Base-by-base conservation (phyloP, 805 yeast species). In the Candida michaelii region DNA sequence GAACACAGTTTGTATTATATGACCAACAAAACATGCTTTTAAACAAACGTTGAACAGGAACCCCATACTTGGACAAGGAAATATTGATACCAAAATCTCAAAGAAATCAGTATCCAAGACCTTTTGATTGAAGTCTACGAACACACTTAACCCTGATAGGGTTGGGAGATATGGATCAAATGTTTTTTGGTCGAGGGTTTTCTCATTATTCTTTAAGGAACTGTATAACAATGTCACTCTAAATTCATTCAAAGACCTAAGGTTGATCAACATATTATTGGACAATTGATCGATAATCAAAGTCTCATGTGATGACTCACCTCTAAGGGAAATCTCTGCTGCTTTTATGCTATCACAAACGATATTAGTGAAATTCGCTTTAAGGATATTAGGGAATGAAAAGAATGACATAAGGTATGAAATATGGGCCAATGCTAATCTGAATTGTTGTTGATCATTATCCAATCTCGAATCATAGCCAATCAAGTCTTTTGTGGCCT, bases 321-420 rank as follows among this genome's bases (percentile, higher is more conserved):
- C 87, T 45, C 95, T 67, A 23, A 82, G 56, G 0, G 84, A 64
- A 10, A 86, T 77, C 52, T 88, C 96, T 6, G 77, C 60, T 2
- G 86, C 76, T 42, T 79, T 78, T 15, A 85, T 74, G 0, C 86
- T 79, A 49, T 76, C 77, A 1, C 79, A 69, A 12, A 86, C 53
- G 3, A 77, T 48, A 30, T 53, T 53, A 4, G 61, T 54, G 2
- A 68, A 58, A 25, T 71, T 71, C 0, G 67, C 59, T 14, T 62
- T 64, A 42, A 62, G 61, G 2, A 60, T 53, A 18, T 59, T 63
- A 1, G 76, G 75, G 48, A 71, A 71, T 0, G 69, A 60, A 8
- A 66, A 48, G 33, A 63, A 54, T 1, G 70, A 57, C 42, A 67
- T 49, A 0, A 56, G 58, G 45, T 65, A 71, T 33, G 57, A 59